Base-by-base conservation (phyloP, 2,329 filamentous ascomycete genomes). In the Verticillium longisporum region DNA sequence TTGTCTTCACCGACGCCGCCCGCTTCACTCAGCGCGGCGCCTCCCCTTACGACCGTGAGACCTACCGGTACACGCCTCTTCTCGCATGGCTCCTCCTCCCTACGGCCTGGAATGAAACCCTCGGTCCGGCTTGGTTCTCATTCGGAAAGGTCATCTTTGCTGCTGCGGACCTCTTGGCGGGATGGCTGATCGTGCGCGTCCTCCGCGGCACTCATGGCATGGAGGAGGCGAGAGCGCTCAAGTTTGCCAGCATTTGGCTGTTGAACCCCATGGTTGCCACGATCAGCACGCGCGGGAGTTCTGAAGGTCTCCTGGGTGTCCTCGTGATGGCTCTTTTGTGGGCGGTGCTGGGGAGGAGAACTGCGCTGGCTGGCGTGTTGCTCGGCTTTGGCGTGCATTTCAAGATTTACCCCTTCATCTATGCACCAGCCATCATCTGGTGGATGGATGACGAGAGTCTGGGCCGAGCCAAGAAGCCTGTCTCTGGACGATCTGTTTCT, bases 341-440 rank as follows among this genome's bases (percentile, higher is more conserved):
- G 90, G 90, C 93, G 0, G 88, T 90, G 1, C 77, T 92, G 65
- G 79, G 83, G 58, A 81, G 80, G 58, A 79, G 79, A n/a, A 77
- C 89, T 18, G 69, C 75, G 1, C 71, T 96, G 9, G 89, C 92
- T 0, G 94, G 91, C 0, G 65, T 87, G 2, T 73, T 98, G 34
- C 79, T 99, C 2, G 95, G 95, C 0, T 76, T 97, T 33, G 86
- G 86, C 1, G 93, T 98, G 32, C 95, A 99, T 76, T 96, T 99
- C 77, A 99, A 99, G 81, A 98, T 99, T 63, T 99, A 99, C 70
- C 95, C 95, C 0, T 97, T 98, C 74, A 91, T 99, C 63, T 99
- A 99, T 74, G 94, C 91, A 1, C 85, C 88, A 0, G 87, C 89
- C 3, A 88, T 95, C 53, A 74, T 92, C 5, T 92, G 89, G 88